Conservation (phyloP, 768 basidiomycete species). For the Cubamyces sp. region DNA sequence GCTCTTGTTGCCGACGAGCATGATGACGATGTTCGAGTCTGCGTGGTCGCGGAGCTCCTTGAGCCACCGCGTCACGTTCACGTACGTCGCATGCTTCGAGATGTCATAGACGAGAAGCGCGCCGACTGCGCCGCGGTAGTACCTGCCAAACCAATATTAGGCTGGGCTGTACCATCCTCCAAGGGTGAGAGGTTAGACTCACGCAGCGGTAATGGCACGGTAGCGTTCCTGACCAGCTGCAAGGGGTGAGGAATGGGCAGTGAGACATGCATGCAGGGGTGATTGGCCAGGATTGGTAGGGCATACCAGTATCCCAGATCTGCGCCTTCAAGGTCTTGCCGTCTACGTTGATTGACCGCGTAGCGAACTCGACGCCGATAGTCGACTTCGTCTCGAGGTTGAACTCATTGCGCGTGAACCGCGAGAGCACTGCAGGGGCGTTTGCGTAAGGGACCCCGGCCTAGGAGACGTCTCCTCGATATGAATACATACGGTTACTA, state of each 20-base stretch:
- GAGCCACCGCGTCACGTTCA: conserved; percentile 92
- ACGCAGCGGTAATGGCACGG: conserved; percentile 97
- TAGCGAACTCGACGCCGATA: conserved; percentile 99
- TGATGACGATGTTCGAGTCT: conserved; percentile 50
- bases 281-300: conserved; percentile 12
- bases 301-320: conserved; percentile 97
- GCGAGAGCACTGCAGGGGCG: conserved; percentile 81
- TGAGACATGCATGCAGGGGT: background rate
- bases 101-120: conserved; percentile 95
- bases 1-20: conserved; percentile 50
- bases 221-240: conserved; percentile 97
- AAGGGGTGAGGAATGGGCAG: background rate
- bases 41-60: conserved; percentile 97
- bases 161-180: too few species aligned
- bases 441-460: conserved; percentile 3
- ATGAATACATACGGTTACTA: conserved; percentile 63
- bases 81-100: conserved; percentile 91
- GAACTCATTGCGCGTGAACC: conserved; percentile 99
- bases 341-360: conserved; percentile 93
- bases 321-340: conserved; percentile 97
- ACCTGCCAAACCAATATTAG: conserved; percentile 49
- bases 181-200: conserved; percentile 35
- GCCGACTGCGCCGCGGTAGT: conserved; percentile 96
- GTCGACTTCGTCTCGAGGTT: conserved; percentile 99
- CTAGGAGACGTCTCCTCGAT: background rate